Evolutionary conservation across 495 filamentous ascomycete species (phyloP), one percentile per base, ranked within the genome.

Genomic region (Parmelia sp.): DNA sequence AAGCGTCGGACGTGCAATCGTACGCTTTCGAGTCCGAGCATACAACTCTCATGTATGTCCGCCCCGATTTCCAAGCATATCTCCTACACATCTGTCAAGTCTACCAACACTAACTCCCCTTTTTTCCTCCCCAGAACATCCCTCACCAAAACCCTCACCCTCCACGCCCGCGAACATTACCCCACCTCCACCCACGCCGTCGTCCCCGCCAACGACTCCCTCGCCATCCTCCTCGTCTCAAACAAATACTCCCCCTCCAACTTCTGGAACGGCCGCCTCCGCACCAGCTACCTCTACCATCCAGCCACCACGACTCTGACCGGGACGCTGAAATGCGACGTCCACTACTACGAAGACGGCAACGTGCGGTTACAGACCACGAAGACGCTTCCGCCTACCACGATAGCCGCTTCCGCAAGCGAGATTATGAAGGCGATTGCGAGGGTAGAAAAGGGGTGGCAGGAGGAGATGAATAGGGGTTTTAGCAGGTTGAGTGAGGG

Each of bases 341-440:
- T 99, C 55, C 95, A 99, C 81, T 99, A 99, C 83, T 99, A 97
- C 81, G 95, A 99, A 77, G 95, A 99, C 76, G 95, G 95, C 47
- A 99, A 99, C 71, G 95, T 99, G 53, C 85, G 94, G 3, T 82
- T 99, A 51, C 81, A 90, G 65, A 96, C 92, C 17, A 86, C 80
- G 68, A 97, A 97, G 79, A 81, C 88, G 7, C 69, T 95, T 33
- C 61, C 67, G 0, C 59, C 65, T 23, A 65, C 23, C 25, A 29
- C 40, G 21, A 33, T 68, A 7, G 27, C 42, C 2, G 76, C 78
- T 75, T 37, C 40, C 25, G 90, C 90, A 10, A 79, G 81, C 10
- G 86, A 84, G 40, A 82, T 97, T 57, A 78, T 87, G 44, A 85
- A 82, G 72, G 83, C 87, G 71, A 91, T 97, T 69, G 86, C 90